Evolutionary conservation across 257 asterid species (phyloP), one percentile per base, ranked within the genome.

Genomic region (Gentiana macrophylla): DNA sequence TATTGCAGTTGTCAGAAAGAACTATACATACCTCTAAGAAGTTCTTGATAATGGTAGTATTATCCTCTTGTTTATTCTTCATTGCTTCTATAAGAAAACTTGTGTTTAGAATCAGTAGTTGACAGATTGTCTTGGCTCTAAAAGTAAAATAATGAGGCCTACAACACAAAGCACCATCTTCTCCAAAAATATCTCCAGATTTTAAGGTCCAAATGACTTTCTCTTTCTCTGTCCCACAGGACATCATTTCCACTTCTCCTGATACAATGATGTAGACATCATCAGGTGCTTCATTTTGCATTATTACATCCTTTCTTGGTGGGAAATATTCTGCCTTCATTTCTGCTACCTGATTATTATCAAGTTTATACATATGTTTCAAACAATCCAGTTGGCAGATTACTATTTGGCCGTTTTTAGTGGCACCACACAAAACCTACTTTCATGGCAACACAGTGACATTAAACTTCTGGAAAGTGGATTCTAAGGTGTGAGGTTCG

Each of bases 301-400:
- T 65, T 53, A 87, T 77, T 5, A 91, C 94, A 60, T 91, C 98
- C 81, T 91, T 96, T 67, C 93, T 77, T 8, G 98, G 98, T 0
- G 98, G 95, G 15, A 84, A 68, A 15, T 84, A 91, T 51, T 91
- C 98, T 0, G 98, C 96, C 61, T 76, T 87, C 84, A 84, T 79
- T 47, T 84, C 94, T 8, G 94, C 76, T 37, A 90, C 89, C 97
- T 88, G 88, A 45, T 65, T 49, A 62, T 33, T 41, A 43, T 2
- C 2, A 37, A 43, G 8, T 24, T 34, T 24, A n/a, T 24, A 15
- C 13, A 43, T 12, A 55, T 12, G 3, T 37, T n/a, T n/a, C 38
- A 15, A 12, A 35, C 32, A 35, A 53, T n/a, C n/a, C n/a, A n/a
- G n/a, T 35, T 37, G 24, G 24, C 24, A 24, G 24, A 24, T 24